Evolutionary conservation across 768 basidiomycete species (phyloP), one percentile per base, ranked within the genome.

Genomic region (Boletus rubescentipes): DNA sequence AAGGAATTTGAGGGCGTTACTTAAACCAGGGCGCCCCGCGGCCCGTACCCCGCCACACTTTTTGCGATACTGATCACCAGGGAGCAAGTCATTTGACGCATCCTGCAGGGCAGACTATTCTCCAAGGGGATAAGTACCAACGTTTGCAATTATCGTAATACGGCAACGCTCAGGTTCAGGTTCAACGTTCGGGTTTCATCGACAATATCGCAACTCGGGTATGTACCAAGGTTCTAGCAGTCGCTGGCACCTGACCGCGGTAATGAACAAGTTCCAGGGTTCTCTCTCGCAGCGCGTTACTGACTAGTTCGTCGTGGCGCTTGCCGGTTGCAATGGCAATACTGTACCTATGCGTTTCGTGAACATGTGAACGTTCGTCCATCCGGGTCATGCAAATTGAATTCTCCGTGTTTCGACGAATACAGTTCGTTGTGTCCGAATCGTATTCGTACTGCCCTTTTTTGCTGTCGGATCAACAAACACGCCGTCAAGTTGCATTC

Each of bases 181-280:
- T n/a, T n/a, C n/a, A 39, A 54, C 43, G 16, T 35, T n/a, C 36
- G 32, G 20, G 59, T 61, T 63, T 64, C 53, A 53, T 42, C 14
- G 16, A n/a, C 26, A 16, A 26, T 15, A 29, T 42, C 0, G 38
- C 39, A 23, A 44, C 54, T 51, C 9, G 26, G 48, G 51, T 20
- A 58, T 36, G 37, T 8, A 14, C 29, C 32, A 40, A 29, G 18
- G 20, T 15, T 23, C 45, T 34, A 20, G 23, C 8, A 4, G 2
- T 21, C 21, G n/a, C n/a, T n/a, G n/a, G n/a, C n/a, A 15, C 30
- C 26, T 21, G n/a, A 21, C 41, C 8, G 39, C 29, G 43, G 38
- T 31, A 44, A 49, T 58, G 46, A 58, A 56, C 32, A 32, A 5
- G 11, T 7, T 26, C 35, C 11, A 30, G 35, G 16, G 12, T 35